phyloP scores from a whole-genome alignment of 176 grass and related monocot species.

The Aegilops longissima region DNA sequence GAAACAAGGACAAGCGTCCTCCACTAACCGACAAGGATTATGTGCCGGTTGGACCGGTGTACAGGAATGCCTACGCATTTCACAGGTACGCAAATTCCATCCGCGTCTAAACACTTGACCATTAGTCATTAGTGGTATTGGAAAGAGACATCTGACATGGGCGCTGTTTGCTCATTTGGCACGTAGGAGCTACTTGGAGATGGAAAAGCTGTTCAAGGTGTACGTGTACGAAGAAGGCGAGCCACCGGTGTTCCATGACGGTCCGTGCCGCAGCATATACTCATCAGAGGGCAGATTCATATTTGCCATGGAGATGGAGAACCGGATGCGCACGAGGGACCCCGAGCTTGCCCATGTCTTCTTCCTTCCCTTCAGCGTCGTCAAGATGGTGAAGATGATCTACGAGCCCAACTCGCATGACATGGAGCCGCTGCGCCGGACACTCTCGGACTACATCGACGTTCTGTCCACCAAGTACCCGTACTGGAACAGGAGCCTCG shows the following conservation, averaged over 20 bases:
- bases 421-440: constrained; percentile 56
- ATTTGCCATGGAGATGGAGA: constrained; percentile 63
- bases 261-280: constrained; percentile 86
- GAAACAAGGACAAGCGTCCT: too few species aligned
- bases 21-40: too few species aligned
- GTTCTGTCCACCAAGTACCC: constrained; percentile 60
- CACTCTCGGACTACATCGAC: constrained; percentile 62
- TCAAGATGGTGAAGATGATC: constrained; percentile 83
- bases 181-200: constrained; percentile 84
- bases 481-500: constrained; percentile 79
- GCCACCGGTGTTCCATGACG: constrained; percentile 93
- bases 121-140: too few species aligned
- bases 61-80: too few species aligned
- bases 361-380: constrained; percentile 90
- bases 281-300: constrained; percentile 94
- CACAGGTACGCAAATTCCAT: too few species aligned
- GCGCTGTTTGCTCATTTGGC: not conserved
- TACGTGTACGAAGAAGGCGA: constrained; percentile 91
- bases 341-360: constrained; percentile 61
- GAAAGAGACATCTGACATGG: too few species aligned
- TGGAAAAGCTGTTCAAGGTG: constrained; percentile 85
- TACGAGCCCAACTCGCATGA: constrained; percentile 48
- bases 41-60: too few species aligned
- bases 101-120: too few species aligned
- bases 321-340: constrained; percentile 46